These are phyloP conservation scores for Beauveria caledonica DNA, from an alignment of 2,329 filamentous ascomycete genomes.

Conservation along the genomic window DNA sequence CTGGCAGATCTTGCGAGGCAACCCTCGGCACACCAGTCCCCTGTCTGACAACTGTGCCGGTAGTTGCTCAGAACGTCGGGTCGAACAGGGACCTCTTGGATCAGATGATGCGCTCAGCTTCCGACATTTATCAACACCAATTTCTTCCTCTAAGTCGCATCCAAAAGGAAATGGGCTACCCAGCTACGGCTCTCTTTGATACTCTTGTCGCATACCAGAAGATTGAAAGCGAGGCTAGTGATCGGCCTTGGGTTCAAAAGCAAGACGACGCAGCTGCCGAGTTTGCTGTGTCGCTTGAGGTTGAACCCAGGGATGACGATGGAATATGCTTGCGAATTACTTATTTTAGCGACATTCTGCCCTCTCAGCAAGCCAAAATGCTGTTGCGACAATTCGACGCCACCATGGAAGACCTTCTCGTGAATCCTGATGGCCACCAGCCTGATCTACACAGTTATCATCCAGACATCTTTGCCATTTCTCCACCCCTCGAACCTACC, in stretches of 20 bases:
- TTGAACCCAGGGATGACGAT: constrained; percentile 47
- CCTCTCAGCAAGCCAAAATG: constrained; percentile 56
- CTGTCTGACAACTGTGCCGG: constrained; percentile 73
- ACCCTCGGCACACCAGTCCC: constrained; percentile 60
- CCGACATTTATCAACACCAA: constrained; percentile 58
- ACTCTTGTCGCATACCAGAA: constrained; percentile 81
- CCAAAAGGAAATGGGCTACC: constrained; percentile 60
- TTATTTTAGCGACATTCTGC: constrained; percentile 56
- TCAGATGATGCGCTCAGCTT: constrained; percentile 58
- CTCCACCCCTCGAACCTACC: constrained; percentile 48
- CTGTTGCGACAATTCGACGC: constrained; percentile 66
- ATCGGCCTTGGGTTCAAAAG: constrained; percentile 47
- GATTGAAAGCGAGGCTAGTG: constrained; percentile 20
- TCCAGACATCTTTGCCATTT: constrained; percentile 51
- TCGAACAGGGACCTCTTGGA: constrained; percentile 51
- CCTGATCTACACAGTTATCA: constrained; percentile 26
- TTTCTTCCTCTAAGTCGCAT: constrained; percentile 63
- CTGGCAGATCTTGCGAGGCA: constrained; percentile 59
- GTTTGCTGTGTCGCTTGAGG: constrained; percentile 73
- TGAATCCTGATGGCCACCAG: constrained; percentile 34
- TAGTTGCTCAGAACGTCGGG: constrained; percentile 47
- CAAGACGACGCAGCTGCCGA: constrained; percentile 64
- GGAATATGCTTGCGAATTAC: constrained; percentile 57
- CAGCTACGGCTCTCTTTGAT: constrained; percentile 66
- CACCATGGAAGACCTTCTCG: constrained; percentile 51